Base-by-base conservation (phyloP, 345 rosid species). In the Noccaea bulbosa region DNA sequence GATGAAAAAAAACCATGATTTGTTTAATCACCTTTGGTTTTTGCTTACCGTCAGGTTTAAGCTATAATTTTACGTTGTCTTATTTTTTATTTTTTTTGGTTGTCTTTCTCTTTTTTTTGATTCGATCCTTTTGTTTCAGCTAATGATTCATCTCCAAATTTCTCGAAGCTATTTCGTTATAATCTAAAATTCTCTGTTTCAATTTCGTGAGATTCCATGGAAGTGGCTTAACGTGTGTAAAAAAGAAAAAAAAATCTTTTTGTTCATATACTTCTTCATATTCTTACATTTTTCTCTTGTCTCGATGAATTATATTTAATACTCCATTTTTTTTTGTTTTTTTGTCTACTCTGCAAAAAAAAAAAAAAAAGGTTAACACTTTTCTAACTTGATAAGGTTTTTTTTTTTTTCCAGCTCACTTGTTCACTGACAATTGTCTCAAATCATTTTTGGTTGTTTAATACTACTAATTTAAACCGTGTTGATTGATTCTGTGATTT, bases 21-120 rank as follows among this genome's bases (percentile, higher is more conserved):
- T 73, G 66, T 58, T 57, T 73, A 33, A 65, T 48, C 45, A 45
- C 27, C 6, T 33, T 7, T 8, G 1, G 11, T 48, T 30, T 46
- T 62, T 37, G 65, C 64, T 52, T 32, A 40, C 61, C 54, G 60
- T 71, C 79, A 76, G 75, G 62, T 62, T 66, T 54, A 75, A 75
- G 41, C 51, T 68, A 67, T 43, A 11, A 43, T 62, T 7, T 20
- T 7, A 74, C 62, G 67, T 52, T 8, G 44, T 43, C 43, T 24
- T n/a, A 4, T 53, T 20, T n/a, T n/a, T n/a, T n/a, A 41, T 17
- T 16, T 15, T 61, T 17, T 17, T 20, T 20, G 1, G 22, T 20
- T 20, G 22, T 20, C 16, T 12, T 33, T 45, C 11, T 73, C 43
- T 37, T 44, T 67, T 14, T 22, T 34, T 5, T 48, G 11, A 9